Conservation (phyloP, 208 protist genomes). For the Trypanosoma caninum region DNA sequence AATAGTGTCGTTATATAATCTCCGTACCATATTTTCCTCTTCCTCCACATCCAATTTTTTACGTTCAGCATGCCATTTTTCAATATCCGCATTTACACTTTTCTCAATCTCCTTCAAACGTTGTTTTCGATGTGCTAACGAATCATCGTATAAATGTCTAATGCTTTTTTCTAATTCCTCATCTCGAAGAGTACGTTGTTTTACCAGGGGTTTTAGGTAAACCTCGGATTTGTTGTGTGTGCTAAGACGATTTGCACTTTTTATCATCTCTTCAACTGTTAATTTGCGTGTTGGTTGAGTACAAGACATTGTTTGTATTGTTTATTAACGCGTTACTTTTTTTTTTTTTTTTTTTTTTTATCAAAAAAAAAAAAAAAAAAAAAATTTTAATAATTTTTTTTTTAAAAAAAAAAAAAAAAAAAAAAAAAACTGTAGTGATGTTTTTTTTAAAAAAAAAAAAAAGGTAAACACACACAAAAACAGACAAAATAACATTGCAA, state of each 20-base stretch:
- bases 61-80: slow-evolving; percentile 38
- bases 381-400: too few relatives aligned
- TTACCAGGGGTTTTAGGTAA: slow-evolving; percentile 42
- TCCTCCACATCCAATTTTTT: slow-evolving; percentile 33
- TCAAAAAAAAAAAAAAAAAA: too few relatives aligned
- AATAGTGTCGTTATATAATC: slow-evolving; percentile 75
- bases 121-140: slow-evolving; percentile 43
- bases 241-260: slow-evolving; percentile 66
- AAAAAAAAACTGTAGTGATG: too few relatives aligned
- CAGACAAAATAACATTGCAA: too few relatives aligned
- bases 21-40: slow-evolving; percentile 45
- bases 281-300: slow-evolving; percentile 22
- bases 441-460: too few relatives aligned
- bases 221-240: slow-evolving; percentile 23
- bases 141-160: slow-evolving; percentile 83
- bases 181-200: slow-evolving; percentile 37
- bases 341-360: too few relatives aligned
- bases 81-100: slow-evolving; percentile 43
- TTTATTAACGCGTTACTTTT: too few relatives aligned
- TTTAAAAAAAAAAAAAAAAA: too few relatives aligned
- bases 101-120: slow-evolving; percentile 44
- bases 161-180: slow-evolving; percentile 57
- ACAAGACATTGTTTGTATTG: background rate
- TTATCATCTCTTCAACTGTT: slow-evolving; percentile 65
- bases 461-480: too few relatives aligned